Conservation (phyloP, 2,329 filamentous ascomycete species). For the Canariomyces notabilis region DNA sequence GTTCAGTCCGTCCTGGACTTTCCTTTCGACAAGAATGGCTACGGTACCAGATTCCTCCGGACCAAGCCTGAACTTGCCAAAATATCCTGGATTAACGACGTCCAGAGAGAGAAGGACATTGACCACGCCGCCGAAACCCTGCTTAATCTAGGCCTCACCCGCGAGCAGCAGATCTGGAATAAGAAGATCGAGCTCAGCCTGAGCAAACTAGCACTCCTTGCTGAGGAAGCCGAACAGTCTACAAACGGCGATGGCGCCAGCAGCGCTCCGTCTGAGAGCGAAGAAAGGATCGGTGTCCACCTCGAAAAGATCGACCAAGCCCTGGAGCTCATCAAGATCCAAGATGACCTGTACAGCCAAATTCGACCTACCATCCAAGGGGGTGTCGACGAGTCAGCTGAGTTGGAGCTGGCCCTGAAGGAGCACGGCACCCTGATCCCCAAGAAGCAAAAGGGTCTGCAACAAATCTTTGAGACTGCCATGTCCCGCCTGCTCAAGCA, state of each 20-base stretch:
- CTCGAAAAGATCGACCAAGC: slow-evolving; percentile 56
- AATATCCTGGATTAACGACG: slow-evolving; percentile 92
- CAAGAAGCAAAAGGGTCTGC: slow-evolving; percentile 60
- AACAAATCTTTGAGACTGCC: slow-evolving; percentile 64
- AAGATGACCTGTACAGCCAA: slow-evolving; percentile 69
- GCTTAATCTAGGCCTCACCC: slow-evolving; percentile 60
- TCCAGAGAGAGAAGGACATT: slow-evolving; percentile 71
- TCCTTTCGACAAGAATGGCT: slow-evolving; percentile 60
- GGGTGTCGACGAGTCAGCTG: slow-evolving; percentile 75
- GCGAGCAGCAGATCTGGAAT: slow-evolving; percentile 80
- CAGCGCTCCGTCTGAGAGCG: slow-evolving; percentile 22
- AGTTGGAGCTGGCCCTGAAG: slow-evolving; percentile 69
- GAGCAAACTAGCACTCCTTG: slow-evolving; percentile 74
- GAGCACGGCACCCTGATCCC: slow-evolving; percentile 54
- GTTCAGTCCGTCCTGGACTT: slow-evolving; percentile 67
- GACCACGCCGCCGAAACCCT: slow-evolving; percentile 67
- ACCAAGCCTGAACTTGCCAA: slow-evolving; percentile 67
- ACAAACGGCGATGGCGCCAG: slow-evolving; percentile 21
- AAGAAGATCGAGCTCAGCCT: slow-evolving; percentile 91
- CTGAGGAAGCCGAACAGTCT: slow-evolving; percentile 42
- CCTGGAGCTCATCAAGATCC: slow-evolving; percentile 68
- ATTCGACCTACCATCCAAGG: slow-evolving; percentile 62
- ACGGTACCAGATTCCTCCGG: slow-evolving; percentile 74
- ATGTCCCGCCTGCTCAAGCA: slow-evolving; percentile 67
- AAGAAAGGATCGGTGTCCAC: slow-evolving; percentile 33